phyloP scores from a whole-genome alignment of 129 eudicot genomes.

The Flaveria brownii region DNA sequence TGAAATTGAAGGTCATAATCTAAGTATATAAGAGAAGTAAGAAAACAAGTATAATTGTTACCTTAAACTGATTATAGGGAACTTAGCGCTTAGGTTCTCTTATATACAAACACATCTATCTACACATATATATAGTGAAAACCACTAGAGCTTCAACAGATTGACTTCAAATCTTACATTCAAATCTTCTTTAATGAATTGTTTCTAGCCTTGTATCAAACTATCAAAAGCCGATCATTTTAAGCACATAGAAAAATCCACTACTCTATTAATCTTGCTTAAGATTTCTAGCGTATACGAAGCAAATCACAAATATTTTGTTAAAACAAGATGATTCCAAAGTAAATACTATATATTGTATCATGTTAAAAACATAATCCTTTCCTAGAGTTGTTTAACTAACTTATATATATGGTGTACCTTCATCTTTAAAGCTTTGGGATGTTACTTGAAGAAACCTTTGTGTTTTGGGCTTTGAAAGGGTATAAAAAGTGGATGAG shows the following conservation, averaged over 20 bases:
- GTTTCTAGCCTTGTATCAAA: not conserved
- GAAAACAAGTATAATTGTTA: too few species aligned
- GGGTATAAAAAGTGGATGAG: constrained; percentile 20
- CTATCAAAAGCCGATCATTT: not conserved
- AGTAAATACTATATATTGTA: not conserved
- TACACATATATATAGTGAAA: not conserved
- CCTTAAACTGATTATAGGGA: too few species aligned
- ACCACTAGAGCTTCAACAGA: not conserved
- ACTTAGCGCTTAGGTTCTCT: too few species aligned
- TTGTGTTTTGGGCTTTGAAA: constrained; percentile 32
- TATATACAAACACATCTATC: too few species aligned
- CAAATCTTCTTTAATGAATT: not conserved
- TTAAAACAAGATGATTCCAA: not conserved
- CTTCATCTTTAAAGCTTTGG: constrained; percentile 44
- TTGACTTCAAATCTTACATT: too few species aligned
- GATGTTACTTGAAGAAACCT: constrained; percentile 40
- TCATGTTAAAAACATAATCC: constrained; percentile 10
- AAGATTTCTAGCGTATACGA: not conserved
- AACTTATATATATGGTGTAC: constrained; percentile 13
- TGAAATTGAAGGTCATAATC: too few species aligned
- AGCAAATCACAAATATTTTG: not conserved
- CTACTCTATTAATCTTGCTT: not conserved
- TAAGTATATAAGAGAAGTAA: too few species aligned
- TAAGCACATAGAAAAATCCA: not conserved
- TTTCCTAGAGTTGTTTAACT: not conserved